Evolutionary conservation across 2,329 filamentous ascomycete species (phyloP).

Genomic region (Catunica adiposa): DNA sequence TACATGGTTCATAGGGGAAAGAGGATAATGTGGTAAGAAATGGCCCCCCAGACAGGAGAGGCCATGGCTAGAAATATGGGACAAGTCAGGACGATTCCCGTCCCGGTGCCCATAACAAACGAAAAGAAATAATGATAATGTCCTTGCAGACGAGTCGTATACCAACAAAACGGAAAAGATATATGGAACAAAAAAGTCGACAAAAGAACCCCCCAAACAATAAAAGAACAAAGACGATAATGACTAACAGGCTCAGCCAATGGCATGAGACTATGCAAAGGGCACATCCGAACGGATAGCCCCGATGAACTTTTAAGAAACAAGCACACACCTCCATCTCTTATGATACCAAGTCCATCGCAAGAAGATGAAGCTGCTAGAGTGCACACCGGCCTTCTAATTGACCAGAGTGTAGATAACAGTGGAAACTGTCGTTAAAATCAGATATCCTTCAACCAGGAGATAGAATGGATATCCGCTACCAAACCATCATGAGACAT

Average conservation of each 20-base stretch:
- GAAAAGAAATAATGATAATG: constrained; percentile 4
- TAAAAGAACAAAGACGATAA: constrained; percentile 1
- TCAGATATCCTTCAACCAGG: constrained; percentile 4
- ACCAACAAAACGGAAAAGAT: constrained; percentile 9
- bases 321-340: no score
- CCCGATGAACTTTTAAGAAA: no score
- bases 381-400: no score
- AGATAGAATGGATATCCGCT: constrained; percentile 2
- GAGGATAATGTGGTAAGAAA: not conserved
- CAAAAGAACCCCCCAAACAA: not conserved
- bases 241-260: not conserved
- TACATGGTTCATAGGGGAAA: not conserved
- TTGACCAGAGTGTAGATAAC: not conserved
- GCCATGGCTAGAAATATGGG: no score
- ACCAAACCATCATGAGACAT: constrained; percentile 5
- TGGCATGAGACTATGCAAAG: not conserved
- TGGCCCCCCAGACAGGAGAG: not conserved
- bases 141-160: constrained; percentile 13
- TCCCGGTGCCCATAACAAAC: not conserved
- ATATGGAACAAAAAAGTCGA: constrained; percentile 4
- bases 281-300: not conserved
- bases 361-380: no score
- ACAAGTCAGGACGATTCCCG: not conserved
- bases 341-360: no score
- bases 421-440: not conserved